Conservation (phyloP, 148 eudicot genomes). For the Persicaria tinctoria region DNA sequence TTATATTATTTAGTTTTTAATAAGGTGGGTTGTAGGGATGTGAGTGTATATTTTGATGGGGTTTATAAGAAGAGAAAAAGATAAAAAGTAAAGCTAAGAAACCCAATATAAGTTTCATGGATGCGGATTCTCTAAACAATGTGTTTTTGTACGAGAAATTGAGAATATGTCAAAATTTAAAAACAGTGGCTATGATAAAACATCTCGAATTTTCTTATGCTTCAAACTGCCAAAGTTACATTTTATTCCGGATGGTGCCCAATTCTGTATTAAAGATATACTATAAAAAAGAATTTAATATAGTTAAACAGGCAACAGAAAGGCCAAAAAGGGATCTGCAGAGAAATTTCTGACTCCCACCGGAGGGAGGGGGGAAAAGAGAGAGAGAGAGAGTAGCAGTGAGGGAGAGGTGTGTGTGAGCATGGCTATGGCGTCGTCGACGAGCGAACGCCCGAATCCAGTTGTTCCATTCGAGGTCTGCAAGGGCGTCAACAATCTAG, state of each 20-base stretch:
- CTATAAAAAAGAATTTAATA: too few species aligned
- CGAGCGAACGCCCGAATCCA: constrained; percentile 30
- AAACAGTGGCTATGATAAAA: too few species aligned
- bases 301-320: background rate
- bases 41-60: too few species aligned
- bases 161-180: too few species aligned
- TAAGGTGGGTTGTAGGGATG: too few species aligned
- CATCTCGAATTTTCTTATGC: background rate
- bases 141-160: too few species aligned
- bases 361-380: background rate
- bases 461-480: constrained; percentile 30
- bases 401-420: constrained; percentile 20
- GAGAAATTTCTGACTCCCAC: constrained; percentile 4
- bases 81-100: too few species aligned
- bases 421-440: constrained; percentile 37
- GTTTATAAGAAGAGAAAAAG: too few species aligned
- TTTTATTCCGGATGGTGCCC: background rate
- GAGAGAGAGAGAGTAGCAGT: constrained; percentile 15
- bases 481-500: constrained; percentile 70
- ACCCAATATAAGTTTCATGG: too few species aligned
- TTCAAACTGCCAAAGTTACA: too few species aligned
- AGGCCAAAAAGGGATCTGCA: constrained; percentile 13
- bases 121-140: too few species aligned
- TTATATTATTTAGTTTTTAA: too few species aligned
- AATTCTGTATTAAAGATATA: background rate